A percentile compares a stretch with the other conserved stretches of the same genome.
Conservation (phyloP, 306 rosid species). For the Geum urbanum region DNA sequence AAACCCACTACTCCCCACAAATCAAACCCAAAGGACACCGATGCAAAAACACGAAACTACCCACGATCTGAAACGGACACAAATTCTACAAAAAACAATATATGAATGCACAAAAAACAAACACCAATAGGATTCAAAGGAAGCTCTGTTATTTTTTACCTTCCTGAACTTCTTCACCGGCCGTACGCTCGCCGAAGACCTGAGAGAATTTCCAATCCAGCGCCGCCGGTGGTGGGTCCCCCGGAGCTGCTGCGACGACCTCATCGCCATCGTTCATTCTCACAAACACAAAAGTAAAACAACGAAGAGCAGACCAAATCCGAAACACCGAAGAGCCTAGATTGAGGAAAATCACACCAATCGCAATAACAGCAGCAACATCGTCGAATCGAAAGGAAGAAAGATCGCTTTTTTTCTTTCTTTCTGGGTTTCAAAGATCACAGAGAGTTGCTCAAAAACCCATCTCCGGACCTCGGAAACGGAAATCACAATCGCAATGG, state of each 20-base stretch:
- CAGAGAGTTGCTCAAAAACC: conserved; percentile 35
- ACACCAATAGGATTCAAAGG: conserved; percentile 67
- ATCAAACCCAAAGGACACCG: conserved; percentile 33
- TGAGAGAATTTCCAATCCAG: conserved; percentile 99
- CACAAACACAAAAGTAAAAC: neutral
- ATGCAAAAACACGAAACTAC: conserved; percentile 32
- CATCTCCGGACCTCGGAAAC: conserved; percentile 25
- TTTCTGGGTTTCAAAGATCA: conserved; percentile 59
- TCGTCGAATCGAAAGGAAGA: conserved; percentile 53
- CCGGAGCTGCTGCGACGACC: conserved; percentile 72
- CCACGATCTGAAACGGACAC: conserved; percentile 56
- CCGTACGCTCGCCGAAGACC: conserved; percentile 96
- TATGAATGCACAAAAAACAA: conserved; percentile 45
- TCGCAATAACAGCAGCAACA: conserved; percentile 19
- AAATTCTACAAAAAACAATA: conserved; percentile 37
- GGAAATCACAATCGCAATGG: conserved; percentile 26
- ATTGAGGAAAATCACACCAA: conserved; percentile 32
- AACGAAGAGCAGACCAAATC: conserved; percentile 30
- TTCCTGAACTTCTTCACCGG: conserved; percentile 99
- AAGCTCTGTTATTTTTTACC: conserved; percentile 36
- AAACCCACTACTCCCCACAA: conserved; percentile 20
- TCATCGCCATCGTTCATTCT: conserved; percentile 88
- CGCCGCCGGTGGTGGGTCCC: conserved; percentile 60
- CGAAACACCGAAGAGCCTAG: conserved; percentile 27
- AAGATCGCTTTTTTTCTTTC: neutral